A percentile compares a stretch with the other conserved stretches of the same genome.
Conservation (phyloP, 2,329 filamentous ascomycete species). For the Ambrosiella beaveri region DNA sequence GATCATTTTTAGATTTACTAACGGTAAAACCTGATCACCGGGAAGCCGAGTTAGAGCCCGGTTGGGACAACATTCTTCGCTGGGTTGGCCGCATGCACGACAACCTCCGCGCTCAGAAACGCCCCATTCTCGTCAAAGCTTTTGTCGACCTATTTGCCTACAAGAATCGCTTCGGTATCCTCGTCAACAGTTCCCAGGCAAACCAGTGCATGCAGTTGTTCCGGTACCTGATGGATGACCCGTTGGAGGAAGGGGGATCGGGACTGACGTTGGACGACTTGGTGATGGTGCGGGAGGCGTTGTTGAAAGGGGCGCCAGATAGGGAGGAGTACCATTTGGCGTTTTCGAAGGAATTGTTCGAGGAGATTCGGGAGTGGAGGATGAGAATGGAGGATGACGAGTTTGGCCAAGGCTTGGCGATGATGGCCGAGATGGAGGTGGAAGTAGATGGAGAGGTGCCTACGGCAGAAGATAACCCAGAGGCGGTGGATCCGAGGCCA, state of each 20-base stretch:
- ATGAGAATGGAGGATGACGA: slow-evolving; percentile 9
- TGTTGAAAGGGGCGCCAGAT: slow-evolving; percentile 27
- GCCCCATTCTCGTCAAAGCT: slow-evolving; percentile 45
- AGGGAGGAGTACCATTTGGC: slow-evolving; percentile 28
- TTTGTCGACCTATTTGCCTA: slow-evolving; percentile 46
- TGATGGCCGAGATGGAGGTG: slow-evolving; percentile 14
- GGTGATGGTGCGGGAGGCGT: slow-evolving; percentile 27
- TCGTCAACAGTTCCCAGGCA: slow-evolving; percentile 51
- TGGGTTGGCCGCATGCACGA: background rate
- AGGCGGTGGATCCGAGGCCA: slow-evolving; percentile 6
- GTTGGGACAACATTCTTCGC: background rate
- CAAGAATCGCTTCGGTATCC: slow-evolving; percentile 29
- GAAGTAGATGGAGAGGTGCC: slow-evolving; percentile 1
- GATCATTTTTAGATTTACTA: slow-evolving; percentile 5
- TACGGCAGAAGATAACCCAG: slow-evolving; percentile 13
- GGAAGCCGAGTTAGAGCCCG: background rate
- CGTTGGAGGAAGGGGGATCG: slow-evolving; percentile 19
- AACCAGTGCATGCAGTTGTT: slow-evolving; percentile 38
- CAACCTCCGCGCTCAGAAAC: slow-evolving; percentile 39
- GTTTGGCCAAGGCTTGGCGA: slow-evolving; percentile 14
- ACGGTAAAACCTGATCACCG: background rate
- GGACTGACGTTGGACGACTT: slow-evolving; percentile 25
- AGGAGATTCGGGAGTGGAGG: slow-evolving; percentile 15
- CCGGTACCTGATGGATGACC: slow-evolving; percentile 35
- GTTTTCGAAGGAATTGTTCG: slow-evolving; percentile 29